phyloP scores from a whole-genome alignment of 2,329 filamentous ascomycete species.

The Macrophomina phaseolina region DNA sequence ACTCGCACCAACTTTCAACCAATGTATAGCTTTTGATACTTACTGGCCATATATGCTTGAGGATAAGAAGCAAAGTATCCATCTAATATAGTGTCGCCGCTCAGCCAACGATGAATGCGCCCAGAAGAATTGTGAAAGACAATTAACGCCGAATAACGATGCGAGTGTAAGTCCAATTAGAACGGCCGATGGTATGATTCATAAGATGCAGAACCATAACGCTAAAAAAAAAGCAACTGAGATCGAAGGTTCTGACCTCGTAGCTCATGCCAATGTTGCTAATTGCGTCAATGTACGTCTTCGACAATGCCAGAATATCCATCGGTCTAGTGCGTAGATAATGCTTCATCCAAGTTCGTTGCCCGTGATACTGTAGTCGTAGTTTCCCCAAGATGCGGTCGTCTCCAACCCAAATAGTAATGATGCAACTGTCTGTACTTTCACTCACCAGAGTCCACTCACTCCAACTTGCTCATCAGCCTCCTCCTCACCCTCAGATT shows the following conservation, averaged over 20 bases:
- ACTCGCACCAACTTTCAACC: no score
- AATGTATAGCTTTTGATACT: no score
- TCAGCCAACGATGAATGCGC: no score
- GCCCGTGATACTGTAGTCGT: no score
- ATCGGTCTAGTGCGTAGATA: not conserved
- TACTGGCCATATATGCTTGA: no score
- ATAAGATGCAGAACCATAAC: not conserved
- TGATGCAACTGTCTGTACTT: no score
- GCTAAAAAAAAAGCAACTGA: not conserved
- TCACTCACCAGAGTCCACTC: not conserved
- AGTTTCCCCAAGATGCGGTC: no score
- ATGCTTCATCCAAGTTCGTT: not conserved
- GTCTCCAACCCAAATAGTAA: no score
- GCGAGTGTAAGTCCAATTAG: not conserved
- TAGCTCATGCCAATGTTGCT: not conserved
- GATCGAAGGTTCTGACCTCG: not conserved
- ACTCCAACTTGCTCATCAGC: conserved; percentile 63
- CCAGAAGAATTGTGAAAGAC: not conserved
- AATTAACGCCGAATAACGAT: not conserved
- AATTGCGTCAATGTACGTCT: not conserved
- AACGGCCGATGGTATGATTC: not conserved
- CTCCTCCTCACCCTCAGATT: conserved; percentile 73
- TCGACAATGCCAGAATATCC: not conserved
- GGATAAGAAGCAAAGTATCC: no score
- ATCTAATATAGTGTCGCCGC: no score